Base-by-base conservation (phyloP, 257 asterid species). In the Gynochthodes officinalis region DNA sequence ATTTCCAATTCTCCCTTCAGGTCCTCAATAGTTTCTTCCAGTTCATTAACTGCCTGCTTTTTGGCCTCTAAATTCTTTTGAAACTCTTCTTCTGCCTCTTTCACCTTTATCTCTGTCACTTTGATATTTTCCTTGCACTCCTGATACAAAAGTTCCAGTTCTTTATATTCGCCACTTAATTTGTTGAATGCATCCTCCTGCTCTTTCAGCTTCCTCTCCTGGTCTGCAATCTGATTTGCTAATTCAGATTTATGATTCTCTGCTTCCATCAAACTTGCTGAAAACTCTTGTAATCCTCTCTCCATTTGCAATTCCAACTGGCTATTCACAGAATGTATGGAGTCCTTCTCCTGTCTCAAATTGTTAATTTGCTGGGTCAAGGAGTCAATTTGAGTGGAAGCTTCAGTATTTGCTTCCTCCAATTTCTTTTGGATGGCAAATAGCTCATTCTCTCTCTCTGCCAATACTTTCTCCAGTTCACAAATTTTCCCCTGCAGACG, bases 1-100 rank as follows among this genome's bases (percentile, higher is more conserved):
- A 95, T 95, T 83, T 92, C 99, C 57, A 89, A 75, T 35, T 92
- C 96, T 40, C 82, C 73, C 78, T 75, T 86, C 66, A 92, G 83
- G 35, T 87, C 96, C 35, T 89, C 97, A 15, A 85, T 81, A 23
- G 58, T 66, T 60, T 74, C 89, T 61, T 91, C 93, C 82, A 91
- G 77, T 78, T 83, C 88, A 55, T 78, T 32, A 66, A 88, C 74
- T 70, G 86, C 88, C 70, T 81, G 83, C 73, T 66, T 73, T 81
- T 82, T 87, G 25, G 73, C 58, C 57, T 84, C 83, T 64, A 76
- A 67, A 61, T 75, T 85, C 35, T 58, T 79, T 27, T 87, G 78
- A 69, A 80, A 82, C 71, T 88, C 87, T 70, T 82, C 81, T 58
- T 81, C 73, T 70, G 82, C 74, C 86, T 87, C 93, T 83, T 81